Conservation (phyloP, 192 early-diverging fungal genomes). For the Coemansia sp. region DNA sequence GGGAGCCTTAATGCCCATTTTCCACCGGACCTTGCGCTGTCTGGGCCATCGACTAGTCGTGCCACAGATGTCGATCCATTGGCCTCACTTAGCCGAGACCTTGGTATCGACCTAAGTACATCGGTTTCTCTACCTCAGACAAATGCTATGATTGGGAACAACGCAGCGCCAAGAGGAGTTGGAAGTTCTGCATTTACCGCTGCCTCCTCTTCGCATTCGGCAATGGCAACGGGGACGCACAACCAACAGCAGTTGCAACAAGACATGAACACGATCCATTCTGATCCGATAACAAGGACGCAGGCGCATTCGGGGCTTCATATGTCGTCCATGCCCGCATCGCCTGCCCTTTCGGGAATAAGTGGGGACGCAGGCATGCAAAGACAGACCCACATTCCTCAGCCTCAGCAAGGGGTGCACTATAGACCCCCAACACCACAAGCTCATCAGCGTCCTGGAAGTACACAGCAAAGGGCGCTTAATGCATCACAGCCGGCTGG, state of each 20-base stretch:
- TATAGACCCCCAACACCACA: conserved; percentile 3
- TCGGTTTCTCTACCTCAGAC: conserved; percentile 1
- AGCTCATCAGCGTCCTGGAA: not conserved
- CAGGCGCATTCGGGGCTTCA: conserved; percentile 12
- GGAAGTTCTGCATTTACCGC: conserved; percentile 13
- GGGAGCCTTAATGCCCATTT: conserved; percentile 46
- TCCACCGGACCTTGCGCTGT: conserved; percentile 8
- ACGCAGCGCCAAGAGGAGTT: not conserved
- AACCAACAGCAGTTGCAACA: conserved; percentile 1
- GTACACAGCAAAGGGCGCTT: conserved; percentile 4
- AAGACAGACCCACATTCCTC: not conserved
- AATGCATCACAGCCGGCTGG: not conserved
- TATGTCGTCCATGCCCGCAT: conserved; percentile 18
- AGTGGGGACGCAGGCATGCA: not conserved
- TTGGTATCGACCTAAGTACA: conserved; percentile 39
- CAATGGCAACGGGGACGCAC: not conserved
- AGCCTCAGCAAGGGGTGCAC: not conserved
- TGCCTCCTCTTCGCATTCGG: not conserved
- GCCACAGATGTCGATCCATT: conserved; percentile 23
- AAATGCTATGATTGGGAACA: not conserved
- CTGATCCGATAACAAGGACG: not conserved
- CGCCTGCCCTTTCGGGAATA: conserved; percentile 16
- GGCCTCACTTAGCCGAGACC: conserved; percentile 26
- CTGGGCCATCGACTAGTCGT: not conserved
- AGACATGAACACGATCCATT: not conserved